Evolutionary conservation across 257 asterid species (phyloP).

Genomic region (Cynanchum wilfordii): DNA sequence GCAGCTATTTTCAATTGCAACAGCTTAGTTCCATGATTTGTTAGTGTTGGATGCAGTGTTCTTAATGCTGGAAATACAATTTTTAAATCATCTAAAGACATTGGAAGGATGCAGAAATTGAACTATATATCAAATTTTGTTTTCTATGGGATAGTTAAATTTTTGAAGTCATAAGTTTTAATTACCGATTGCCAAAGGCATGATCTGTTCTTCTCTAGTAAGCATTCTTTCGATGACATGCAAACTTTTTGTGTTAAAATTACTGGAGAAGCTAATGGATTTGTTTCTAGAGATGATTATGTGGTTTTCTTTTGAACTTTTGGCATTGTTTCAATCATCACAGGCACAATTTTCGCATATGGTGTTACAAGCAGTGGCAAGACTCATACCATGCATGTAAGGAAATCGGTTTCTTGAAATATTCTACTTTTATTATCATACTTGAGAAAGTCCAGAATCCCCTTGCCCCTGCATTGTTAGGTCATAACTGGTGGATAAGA

Average conservation of each 20-base stretch:
- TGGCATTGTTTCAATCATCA: conserved; percentile 13
- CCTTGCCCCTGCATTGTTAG: not conserved
- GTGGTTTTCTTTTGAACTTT: conserved; percentile 4
- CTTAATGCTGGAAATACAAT: not conserved
- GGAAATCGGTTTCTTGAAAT: conserved; percentile 25
- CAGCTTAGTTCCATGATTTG: no score
- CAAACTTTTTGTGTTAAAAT: not conserved
- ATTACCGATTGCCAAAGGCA: not conserved
- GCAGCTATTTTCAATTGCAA: no score
- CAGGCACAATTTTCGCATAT: conserved; percentile 96
- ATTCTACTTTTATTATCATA: not conserved
- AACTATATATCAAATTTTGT: not conserved
- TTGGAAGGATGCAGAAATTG: not conserved
- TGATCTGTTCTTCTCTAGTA: not conserved
- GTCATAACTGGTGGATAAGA: not conserved
- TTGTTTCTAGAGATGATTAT: not conserved
- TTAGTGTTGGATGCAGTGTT: no score
- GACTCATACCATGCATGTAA: conserved; percentile 99
- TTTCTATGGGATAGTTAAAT: not conserved
- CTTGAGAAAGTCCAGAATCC: not conserved
- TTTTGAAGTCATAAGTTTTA: not conserved
- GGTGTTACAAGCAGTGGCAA: conserved; percentile 99
- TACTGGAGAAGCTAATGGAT: not conserved
- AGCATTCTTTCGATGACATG: not conserved
- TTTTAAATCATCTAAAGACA: not conserved